Evolutionary conservation across 257 asterid species (phyloP).

Genomic region (Misopates orontium): DNA sequence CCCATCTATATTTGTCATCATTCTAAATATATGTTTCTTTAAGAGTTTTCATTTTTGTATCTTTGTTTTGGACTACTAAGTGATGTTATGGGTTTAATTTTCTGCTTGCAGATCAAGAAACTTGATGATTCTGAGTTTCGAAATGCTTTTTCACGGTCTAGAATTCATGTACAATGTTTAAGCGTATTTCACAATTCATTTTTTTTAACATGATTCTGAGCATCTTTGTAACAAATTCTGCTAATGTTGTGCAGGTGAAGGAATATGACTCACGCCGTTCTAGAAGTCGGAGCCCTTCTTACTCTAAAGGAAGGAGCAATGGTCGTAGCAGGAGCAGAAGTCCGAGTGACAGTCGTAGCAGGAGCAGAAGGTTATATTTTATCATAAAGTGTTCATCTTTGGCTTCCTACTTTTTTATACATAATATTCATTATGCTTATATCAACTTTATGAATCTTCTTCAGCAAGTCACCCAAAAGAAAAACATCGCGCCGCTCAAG

Average conservation of each 20-base stretch:
- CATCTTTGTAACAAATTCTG: background rate
- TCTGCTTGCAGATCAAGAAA: conserved; percentile 67
- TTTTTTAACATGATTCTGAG: background rate
- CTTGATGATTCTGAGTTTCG: conserved; percentile 93
- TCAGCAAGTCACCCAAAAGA: conserved; percentile 92
- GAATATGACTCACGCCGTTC: conserved; percentile 78
- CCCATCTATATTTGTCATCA: background rate
- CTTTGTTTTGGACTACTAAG: conserved; percentile 18
- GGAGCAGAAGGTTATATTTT: conserved; percentile 65
- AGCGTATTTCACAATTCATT: background rate
- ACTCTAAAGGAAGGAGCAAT: conserved; percentile 68
- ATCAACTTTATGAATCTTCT: conserved; percentile 23
- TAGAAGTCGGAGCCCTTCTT: conserved; percentile 68
- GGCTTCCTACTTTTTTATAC: background rate
- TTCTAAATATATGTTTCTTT: background rate
- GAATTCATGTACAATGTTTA: conserved; percentile 61
- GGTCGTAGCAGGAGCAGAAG: conserved; percentile 72
- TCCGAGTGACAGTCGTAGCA: conserved; percentile 69
- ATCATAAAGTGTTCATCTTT: conserved; percentile 19
- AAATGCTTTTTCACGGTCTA: conserved; percentile 80
- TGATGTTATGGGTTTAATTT: conserved; percentile 14
- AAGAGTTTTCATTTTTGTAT: background rate
- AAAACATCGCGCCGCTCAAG: conserved; percentile 74
- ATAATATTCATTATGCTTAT: background rate
- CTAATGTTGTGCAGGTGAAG: conserved; percentile 62